A percentile compares a stretch with the other conserved stretches of the same genome.
Conservation (phyloP, 176 grass and related monocot genomes). For the Ensete ventricosum region DNA sequence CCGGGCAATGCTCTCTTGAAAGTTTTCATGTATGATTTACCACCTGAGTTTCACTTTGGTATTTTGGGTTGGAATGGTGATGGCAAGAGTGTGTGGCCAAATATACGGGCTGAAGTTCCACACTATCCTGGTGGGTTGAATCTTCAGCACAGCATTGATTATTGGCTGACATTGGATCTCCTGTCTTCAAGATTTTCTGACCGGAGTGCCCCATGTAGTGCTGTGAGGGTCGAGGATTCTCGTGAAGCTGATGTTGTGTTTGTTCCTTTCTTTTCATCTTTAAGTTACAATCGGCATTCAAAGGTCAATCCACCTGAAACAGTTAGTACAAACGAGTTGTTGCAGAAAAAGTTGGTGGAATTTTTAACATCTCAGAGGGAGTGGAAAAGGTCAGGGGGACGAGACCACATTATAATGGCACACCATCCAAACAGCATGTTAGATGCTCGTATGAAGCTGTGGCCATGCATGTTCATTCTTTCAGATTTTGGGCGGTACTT, state of each 20-base stretch:
- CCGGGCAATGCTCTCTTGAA: constrained; percentile 29
- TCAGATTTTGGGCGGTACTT: constrained; percentile 86
- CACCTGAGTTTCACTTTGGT: constrained; percentile 32
- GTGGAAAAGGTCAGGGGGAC: constrained; percentile 59
- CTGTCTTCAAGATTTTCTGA: constrained; percentile 51
- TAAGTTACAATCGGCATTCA: constrained; percentile 73
- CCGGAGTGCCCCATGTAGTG: constrained; percentile 30
- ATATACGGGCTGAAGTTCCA: constrained; percentile 25
- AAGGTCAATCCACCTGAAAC: constrained; percentile 40
- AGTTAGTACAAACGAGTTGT: constrained; percentile 31
- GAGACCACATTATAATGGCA: constrained; percentile 68
- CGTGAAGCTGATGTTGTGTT: constrained; percentile 59
- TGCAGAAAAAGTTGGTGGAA: constrained; percentile 67
- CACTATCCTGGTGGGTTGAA: constrained; percentile 75
- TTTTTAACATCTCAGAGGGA: constrained; percentile 44
- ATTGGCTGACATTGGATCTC: constrained; percentile 83
- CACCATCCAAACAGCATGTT: constrained; percentile 94
- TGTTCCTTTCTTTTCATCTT: constrained; percentile 80
- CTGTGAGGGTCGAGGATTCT: constrained; percentile 46
- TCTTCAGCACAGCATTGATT: constrained; percentile 88
- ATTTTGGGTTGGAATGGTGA: constrained; percentile 56
- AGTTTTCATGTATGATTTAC: constrained; percentile 81
- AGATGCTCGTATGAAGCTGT: constrained; percentile 43
- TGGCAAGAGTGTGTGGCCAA: constrained; percentile 51
- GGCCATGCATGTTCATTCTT: constrained; percentile 47